Conservation (phyloP, 2,329 filamentous ascomycete species). For the Chaetomium globosum region DNA sequence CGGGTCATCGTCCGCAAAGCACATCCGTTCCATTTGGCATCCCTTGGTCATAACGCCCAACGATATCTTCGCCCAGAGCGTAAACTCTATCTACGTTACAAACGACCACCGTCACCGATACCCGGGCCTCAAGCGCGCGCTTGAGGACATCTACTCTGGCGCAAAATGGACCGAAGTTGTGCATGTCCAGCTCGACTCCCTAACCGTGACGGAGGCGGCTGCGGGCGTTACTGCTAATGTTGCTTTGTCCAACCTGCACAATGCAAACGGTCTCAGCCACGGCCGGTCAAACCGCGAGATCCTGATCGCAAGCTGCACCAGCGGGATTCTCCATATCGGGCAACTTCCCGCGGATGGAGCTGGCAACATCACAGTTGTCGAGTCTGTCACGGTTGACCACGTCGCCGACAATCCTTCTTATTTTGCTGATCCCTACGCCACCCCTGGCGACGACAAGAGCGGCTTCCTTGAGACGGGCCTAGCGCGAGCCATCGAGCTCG, state of each 20-base stretch:
- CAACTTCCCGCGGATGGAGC: conserved; percentile 31
- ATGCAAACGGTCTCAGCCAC: conserved; percentile 60
- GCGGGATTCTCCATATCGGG: conserved; percentile 53
- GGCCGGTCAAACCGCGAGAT: conserved; percentile 49
- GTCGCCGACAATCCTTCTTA: conserved; percentile 61
- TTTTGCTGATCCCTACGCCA: conserved; percentile 56
- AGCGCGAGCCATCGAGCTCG: conserved; percentile 46
- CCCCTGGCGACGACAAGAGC: conserved; percentile 50
- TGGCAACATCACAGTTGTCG: conserved; percentile 46
- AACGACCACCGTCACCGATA: conserved; percentile 60
- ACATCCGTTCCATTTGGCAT: conserved; percentile 58
- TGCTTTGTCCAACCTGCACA: conserved; percentile 51
- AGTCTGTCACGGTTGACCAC: conserved; percentile 49
- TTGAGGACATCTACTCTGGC: conserved; percentile 51
- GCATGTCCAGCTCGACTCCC: conserved; percentile 46
- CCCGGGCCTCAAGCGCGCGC: conserved; percentile 48
- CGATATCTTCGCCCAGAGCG: conserved; percentile 55
- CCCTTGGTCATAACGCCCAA: conserved; percentile 61
- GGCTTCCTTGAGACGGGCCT: conserved; percentile 58
- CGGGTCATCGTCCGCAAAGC: conserved; percentile 45
- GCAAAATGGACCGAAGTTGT: conserved; percentile 55
- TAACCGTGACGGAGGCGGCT: conserved; percentile 34
- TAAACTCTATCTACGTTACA: conserved; percentile 58
- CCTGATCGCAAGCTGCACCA: conserved; percentile 47
- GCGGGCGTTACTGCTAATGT: conserved; percentile 48